Percentiles rank a stretch among this genome's conserved stretches.
These are phyloP conservation scores for Penicillium soppii DNA, from an alignment of 495 filamentous ascomycete species.

Conservation along the genomic window DNA sequence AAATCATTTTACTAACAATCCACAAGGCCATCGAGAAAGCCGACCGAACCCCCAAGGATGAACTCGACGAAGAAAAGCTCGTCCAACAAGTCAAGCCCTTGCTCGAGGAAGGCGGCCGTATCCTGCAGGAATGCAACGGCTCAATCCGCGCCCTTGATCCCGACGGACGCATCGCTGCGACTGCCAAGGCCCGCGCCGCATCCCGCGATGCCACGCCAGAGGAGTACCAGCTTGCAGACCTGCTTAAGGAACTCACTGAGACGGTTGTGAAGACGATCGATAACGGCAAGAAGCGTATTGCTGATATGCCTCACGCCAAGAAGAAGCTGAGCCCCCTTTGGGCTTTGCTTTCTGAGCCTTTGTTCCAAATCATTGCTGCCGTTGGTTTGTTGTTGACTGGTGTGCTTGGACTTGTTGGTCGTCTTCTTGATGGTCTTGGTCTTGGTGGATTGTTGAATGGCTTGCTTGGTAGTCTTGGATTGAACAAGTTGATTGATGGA, in stretches of 20 bases:
- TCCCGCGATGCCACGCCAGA: conserved; percentile 82
- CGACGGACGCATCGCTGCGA: conserved; percentile 79
- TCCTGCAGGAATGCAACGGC: conserved; percentile 86
- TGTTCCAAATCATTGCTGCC: conserved; percentile 91
- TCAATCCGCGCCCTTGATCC: conserved; percentile 88
- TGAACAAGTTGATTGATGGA: conserved; percentile 72
- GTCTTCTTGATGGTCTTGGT: conserved; percentile 78
- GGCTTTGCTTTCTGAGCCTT: conserved; percentile 75
- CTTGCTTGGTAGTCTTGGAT: conserved; percentile 74
- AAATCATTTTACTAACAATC: conserved; percentile 18
- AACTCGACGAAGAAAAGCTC: conserved; percentile 86
- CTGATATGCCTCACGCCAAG: conserved; percentile 91
- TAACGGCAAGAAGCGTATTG: conserved; percentile 78
- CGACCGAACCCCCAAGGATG: conserved; percentile 80
- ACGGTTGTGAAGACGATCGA: conserved; percentile 76
- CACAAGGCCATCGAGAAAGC: conserved; percentile 72
- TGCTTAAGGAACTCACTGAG: conserved; percentile 71
- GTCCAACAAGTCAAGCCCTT: conserved; percentile 83
- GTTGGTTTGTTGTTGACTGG: conserved; percentile 82
- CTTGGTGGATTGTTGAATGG: conserved; percentile 78
- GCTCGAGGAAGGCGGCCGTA: conserved; percentile 78
- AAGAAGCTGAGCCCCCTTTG: conserved; percentile 90
- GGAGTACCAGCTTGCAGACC: conserved; percentile 80
- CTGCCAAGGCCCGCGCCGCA: conserved; percentile 78
- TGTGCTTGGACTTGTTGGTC: conserved; percentile 79